phyloP scores from a whole-genome alignment of 345 rosid genomes.

The Salix viminalis region DNA sequence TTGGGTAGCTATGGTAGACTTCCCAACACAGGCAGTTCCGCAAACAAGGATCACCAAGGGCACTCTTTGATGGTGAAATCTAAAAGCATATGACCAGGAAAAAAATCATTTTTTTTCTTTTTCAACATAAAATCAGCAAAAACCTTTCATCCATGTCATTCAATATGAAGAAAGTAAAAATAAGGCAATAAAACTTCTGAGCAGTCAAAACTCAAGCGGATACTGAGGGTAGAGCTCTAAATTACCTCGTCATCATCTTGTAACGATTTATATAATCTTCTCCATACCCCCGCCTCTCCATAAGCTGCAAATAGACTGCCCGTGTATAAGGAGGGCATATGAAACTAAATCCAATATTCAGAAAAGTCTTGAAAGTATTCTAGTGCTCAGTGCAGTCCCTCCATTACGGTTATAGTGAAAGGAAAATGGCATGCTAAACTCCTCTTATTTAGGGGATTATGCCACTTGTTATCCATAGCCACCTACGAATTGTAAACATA shows the following conservation, averaged over 20 bases:
- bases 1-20: conserved; percentile 97
- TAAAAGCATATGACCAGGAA: conserved; percentile 25
- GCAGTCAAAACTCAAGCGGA: not conserved
- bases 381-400: not conserved
- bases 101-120: not conserved
- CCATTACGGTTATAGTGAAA: not conserved
- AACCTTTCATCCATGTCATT: not conserved
- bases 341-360: conserved; percentile 5
- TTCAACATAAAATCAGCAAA: conserved; percentile 2
- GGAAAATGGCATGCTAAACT: not conserved
- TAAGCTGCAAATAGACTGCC: conserved; percentile 53
- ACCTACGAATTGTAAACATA: not conserved
- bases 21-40: conserved; percentile 98
- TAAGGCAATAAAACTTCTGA: not conserved
- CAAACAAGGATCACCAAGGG: conserved; percentile 97
- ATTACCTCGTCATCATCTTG: conserved; percentile 97
- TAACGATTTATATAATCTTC: conserved; percentile 82
- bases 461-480: not conserved
- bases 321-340: conserved; percentile 3
- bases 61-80: conserved; percentile 98
- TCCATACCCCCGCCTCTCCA: conserved; percentile 88
- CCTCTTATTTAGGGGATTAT: not conserved
- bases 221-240: not conserved
- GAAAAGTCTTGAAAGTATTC: not conserved
- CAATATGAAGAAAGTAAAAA: not conserved